Evolutionary conservation across 2,329 filamentous ascomycete species (phyloP).

Genomic region (Paradendryphiella salina): DNA sequence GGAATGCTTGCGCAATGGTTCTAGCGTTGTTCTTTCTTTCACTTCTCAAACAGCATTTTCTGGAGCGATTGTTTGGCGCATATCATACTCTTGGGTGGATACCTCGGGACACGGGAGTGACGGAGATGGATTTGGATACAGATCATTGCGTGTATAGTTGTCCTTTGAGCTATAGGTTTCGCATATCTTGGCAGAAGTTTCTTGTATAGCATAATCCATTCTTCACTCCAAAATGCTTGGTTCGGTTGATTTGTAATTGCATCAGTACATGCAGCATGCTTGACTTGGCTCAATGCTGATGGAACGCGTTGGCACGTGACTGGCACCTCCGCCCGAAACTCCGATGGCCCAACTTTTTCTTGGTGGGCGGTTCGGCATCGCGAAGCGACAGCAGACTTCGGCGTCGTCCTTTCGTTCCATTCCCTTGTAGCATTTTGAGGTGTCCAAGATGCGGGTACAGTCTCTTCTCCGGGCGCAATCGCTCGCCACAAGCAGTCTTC

Average conservation of each 20-base stretch:
- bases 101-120: slow-evolving; percentile 25
- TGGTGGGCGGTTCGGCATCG: slow-evolving; percentile 12
- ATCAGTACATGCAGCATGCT: too few relatives aligned
- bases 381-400: slow-evolving; percentile 29
- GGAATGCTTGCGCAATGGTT: neutral
- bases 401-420: slow-evolving; percentile 34
- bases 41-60: slow-evolving; percentile 40
- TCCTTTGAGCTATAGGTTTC: slow-evolving; percentile 12
- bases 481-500: slow-evolving; percentile 37
- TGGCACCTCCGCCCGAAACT: slow-evolving; percentile 27
- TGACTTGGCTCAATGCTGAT: neutral
- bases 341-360: slow-evolving; percentile 37
- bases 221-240: slow-evolving; percentile 10
- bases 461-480: slow-evolving; percentile 42
- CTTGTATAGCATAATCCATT: slow-evolving; percentile 26
- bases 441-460: slow-evolving; percentile 41
- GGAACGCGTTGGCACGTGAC: slow-evolving; percentile 25
- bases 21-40: slow-evolving; percentile 14
- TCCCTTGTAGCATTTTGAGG: slow-evolving; percentile 13
- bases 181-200: slow-evolving; percentile 9
- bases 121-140: slow-evolving; percentile 26
- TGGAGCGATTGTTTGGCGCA: slow-evolving; percentile 40
- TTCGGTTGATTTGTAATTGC: too few relatives aligned
- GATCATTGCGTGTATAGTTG: slow-evolving; percentile 19
- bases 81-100: slow-evolving; percentile 38